Conservation (phyloP, 2,329 filamentous ascomycete genomes). For the Sphaceloma murrayae region DNA sequence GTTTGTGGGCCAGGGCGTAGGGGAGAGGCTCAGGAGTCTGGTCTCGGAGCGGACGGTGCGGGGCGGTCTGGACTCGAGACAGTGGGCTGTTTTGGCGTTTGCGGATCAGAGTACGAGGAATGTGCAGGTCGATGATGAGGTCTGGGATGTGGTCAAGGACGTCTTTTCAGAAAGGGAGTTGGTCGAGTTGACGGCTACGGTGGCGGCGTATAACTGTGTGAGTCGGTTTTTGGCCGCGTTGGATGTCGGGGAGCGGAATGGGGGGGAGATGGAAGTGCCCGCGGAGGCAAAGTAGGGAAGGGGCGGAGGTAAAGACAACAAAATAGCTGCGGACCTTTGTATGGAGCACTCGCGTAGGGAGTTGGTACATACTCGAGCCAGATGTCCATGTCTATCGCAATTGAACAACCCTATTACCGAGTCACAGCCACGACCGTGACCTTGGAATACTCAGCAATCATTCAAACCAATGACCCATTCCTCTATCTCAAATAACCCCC, state of each 20-base stretch:
- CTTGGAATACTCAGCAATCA: no score
- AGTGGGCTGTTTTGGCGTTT: conserved; percentile 28
- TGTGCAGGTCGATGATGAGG: conserved; percentile 25
- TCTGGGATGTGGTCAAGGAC: conserved; percentile 26
- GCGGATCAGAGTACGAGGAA: conserved; percentile 28
- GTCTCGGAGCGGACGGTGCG: conserved; percentile 13
- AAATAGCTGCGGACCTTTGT: background rate
- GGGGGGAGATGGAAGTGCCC: conserved; percentile 28
- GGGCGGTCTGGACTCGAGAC: conserved; percentile 23
- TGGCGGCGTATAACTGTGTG: conserved; percentile 33
- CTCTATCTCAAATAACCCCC: no score
- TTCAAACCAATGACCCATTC: no score
- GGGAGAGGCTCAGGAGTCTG: conserved; percentile 25
- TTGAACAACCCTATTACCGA: no score
- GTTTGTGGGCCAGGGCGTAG: conserved; percentile 23
- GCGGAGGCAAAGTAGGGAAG: conserved; percentile 13
- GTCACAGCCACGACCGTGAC: no score
- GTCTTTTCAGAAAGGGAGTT: conserved; percentile 25
- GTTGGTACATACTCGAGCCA: no score
- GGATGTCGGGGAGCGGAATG: conserved; percentile 33
- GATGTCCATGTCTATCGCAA: no score
- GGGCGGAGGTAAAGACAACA: background rate
- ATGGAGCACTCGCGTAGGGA: background rate
- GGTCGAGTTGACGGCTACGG: conserved; percentile 31
- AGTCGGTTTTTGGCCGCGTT: conserved; percentile 31